Evolutionary conservation across 2,329 filamentous ascomycete genomes (phyloP).

Genomic region (Aschersonia sp.): DNA sequence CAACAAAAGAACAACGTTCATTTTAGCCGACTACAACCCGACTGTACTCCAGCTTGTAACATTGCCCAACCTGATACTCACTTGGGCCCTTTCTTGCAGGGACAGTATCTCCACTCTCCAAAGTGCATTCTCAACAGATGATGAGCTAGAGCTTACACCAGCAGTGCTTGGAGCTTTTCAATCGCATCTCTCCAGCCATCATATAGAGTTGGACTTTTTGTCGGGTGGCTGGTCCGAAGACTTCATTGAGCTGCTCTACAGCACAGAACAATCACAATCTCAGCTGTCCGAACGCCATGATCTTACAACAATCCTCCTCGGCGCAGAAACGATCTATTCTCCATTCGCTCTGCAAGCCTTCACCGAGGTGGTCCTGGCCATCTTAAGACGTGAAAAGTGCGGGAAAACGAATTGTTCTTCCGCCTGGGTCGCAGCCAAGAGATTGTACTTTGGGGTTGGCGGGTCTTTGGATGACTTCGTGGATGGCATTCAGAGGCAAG

Average conservation of each 20-base stretch:
- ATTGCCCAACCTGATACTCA: slow-evolving; percentile 61
- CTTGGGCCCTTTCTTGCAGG: slow-evolving; percentile 41
- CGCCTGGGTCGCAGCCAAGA: slow-evolving; percentile 61
- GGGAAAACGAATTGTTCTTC: slow-evolving; percentile 28
- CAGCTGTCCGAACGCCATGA: neutral
- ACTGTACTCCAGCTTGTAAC: slow-evolving; percentile 66
- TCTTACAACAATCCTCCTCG: slow-evolving; percentile 42
- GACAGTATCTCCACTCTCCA: slow-evolving; percentile 20
- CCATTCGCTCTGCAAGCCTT: slow-evolving; percentile 57
- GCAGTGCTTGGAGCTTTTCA: slow-evolving; percentile 45
- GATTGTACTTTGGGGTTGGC: slow-evolving; percentile 72
- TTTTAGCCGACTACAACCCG: slow-evolving; percentile 67
- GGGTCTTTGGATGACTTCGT: slow-evolving; percentile 68
- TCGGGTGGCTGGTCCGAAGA: slow-evolving; percentile 61
- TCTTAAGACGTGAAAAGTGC: slow-evolving; percentile 34
- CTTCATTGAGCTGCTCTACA: slow-evolving; percentile 46
- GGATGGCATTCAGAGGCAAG: slow-evolving; percentile 31
- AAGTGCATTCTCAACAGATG: slow-evolving; percentile 33
- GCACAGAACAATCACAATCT: slow-evolving; percentile 6
- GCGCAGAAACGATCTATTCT: slow-evolving; percentile 74
- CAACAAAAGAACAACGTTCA: slow-evolving; percentile 26
- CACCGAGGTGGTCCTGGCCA: slow-evolving; percentile 46
- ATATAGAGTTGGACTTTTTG: slow-evolving; percentile 48
- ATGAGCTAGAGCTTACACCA: slow-evolving; percentile 50
- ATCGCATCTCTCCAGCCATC: slow-evolving; percentile 29